Evolutionary conservation across 176 grass and related monocot species (phyloP), one percentile per base, ranked within the genome.

Genomic region (Lolium rigidum): DNA sequence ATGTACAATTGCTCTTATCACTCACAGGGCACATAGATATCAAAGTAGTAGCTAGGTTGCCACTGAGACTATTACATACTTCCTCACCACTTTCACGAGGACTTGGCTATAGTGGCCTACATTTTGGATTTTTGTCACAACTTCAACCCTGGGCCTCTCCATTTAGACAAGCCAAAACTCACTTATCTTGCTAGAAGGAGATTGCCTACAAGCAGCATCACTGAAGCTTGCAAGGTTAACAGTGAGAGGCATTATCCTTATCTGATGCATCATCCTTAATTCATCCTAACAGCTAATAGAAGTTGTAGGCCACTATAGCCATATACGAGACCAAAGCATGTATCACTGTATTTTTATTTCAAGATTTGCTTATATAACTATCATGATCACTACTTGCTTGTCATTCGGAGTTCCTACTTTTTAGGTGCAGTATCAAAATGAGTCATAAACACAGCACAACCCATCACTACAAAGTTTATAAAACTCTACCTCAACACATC

Each of bases 51-150:
- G 43, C 4, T 24, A 77, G 17, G 6, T 24, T 70, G 9, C 6
- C 54, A 76, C 68, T 80, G 41, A 76, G 10, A 80, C 16, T 78
- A 9, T 12, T 70, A 79, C 90, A 91, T 91, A 98, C 92, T 95
- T 98, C 17, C 92, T 93, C 87, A 94, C 71, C 77, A 95, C 86
- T 89, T 95, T 94, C 58, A 75, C 58, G 13, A 98, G 81, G 67
- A 90, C 92, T 60, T 87, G 93, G 68, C 90, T 82, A 76, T 92
- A 98, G 54, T 92, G 76, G 64, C 94, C 96, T 62, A 98, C 91
- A 86, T 94, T 93, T 86, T 95, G 91, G 31, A 88, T 88, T 84
- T 92, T 94, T 38, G 93, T 95, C 73, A 95, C 93, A 68, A 95
- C 90, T 91, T 95, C 90, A 78, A 92, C 90, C 61, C 88, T 82